A percentile compares a stretch with the other conserved stretches of the same genome.
These are phyloP conservation scores for Vitis hybrid DNA, from an alignment of 177 flowering plant genomes.

Conservation along the genomic window DNA sequence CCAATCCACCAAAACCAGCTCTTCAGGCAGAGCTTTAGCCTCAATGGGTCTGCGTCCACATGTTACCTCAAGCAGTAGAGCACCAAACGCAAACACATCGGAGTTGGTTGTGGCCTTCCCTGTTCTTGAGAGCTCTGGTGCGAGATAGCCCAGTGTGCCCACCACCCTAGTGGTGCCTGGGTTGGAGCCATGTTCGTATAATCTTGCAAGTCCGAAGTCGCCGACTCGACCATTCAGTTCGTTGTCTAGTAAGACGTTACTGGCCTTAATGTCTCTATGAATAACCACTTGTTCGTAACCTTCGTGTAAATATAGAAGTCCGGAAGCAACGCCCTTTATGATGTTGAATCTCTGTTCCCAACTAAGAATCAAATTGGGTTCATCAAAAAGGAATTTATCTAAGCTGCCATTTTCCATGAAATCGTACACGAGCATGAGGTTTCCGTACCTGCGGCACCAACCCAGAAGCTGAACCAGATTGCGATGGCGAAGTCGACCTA, in stretches of 20 bases:
- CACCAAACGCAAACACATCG: constrained; percentile 72
- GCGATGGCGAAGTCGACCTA: constrained; percentile 62
- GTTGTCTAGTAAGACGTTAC: constrained; percentile 57
- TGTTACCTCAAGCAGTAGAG: constrained; percentile 55
- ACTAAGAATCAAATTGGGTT: constrained; percentile 28
- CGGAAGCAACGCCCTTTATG: constrained; percentile 60
- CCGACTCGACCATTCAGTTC: constrained; percentile 59
- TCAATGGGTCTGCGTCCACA: constrained; percentile 72
- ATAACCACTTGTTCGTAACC: constrained; percentile 68
- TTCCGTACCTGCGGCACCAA: constrained; percentile 50
- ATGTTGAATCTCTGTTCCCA: constrained; percentile 63
- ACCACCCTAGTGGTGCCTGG: constrained; percentile 61
- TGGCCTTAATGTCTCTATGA: constrained; percentile 70
- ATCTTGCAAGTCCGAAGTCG: constrained; percentile 70
- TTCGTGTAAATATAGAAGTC: constrained; percentile 59
- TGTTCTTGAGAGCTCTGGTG: constrained; percentile 67
- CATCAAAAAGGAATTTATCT: constrained; percentile 43
- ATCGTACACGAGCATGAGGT: constrained; percentile 52
- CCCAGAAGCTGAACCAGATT: constrained; percentile 54
- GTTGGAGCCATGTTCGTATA: constrained; percentile 59
- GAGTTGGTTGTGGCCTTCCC: constrained; percentile 55
- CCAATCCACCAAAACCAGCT: constrained; percentile 63
- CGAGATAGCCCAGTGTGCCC: constrained; percentile 76
- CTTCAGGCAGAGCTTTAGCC: constrained; percentile 43
- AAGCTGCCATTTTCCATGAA: constrained; percentile 58